These are phyloP conservation scores for Gymnopus androsaceus DNA, from an alignment of 1,284 basidiomycete species.

Conservation along the genomic window DNA sequence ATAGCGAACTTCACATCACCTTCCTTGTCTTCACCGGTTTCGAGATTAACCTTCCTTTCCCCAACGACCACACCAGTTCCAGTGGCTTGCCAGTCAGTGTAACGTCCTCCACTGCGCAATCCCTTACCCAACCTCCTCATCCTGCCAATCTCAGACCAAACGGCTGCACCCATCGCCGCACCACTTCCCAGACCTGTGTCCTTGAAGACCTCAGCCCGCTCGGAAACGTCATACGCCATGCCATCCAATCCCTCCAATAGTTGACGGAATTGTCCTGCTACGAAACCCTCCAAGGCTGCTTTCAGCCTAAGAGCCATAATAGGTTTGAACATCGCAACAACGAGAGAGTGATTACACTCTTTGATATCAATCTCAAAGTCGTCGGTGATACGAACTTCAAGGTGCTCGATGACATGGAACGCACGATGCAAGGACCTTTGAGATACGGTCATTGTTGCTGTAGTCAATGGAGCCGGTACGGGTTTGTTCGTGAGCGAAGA, in stretches of 20 bases:
- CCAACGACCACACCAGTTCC: constrained; percentile 63
- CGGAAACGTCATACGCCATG: constrained; percentile 57
- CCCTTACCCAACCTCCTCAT: constrained; percentile 41
- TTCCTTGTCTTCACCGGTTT: constrained; percentile 28
- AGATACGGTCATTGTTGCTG: constrained; percentile 21
- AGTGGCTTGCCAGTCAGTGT: constrained; percentile 53
- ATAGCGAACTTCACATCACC: constrained; percentile 55
- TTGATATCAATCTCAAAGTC: constrained; percentile 54
- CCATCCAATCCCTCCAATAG: constrained; percentile 53
- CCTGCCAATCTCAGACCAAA: constrained; percentile 67
- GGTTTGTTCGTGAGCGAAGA: constrained; percentile 10
- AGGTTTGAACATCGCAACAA: constrained; percentile 62
- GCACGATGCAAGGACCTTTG: constrained; percentile 46
- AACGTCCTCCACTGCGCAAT: constrained; percentile 17
- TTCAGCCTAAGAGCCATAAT: constrained; percentile 56
- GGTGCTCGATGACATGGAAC: constrained; percentile 59
- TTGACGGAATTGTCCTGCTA: constrained; percentile 54
- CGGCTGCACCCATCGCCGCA: constrained; percentile 50
- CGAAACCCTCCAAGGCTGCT: constrained; percentile 54
- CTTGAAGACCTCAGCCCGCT: constrained; percentile 59
- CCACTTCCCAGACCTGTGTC: constrained; percentile 58
- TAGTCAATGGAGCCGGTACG: background rate
- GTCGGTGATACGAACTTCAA: constrained; percentile 52
- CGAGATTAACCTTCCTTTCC: constrained; percentile 30
- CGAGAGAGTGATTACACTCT: constrained; percentile 61